Evolutionary conservation across 2,329 filamentous ascomycete species (phyloP).

Genomic region (Rhynchosporium graminicola): DNA sequence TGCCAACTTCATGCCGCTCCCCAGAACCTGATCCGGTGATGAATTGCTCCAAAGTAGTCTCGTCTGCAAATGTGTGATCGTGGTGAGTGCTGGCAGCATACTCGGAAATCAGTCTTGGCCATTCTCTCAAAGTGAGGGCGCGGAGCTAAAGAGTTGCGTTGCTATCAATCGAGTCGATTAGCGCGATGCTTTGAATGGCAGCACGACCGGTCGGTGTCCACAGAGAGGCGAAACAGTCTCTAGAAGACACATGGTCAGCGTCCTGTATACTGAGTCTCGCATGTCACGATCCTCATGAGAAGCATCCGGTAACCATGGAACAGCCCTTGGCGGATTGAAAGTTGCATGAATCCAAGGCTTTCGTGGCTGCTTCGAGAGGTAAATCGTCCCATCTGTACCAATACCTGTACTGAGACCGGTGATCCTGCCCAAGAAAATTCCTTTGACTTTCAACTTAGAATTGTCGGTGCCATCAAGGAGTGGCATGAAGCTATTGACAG

Average conservation of each 20-base stretch:
- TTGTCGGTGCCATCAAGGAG: background rate
- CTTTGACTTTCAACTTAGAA: background rate
- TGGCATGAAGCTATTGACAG: constrained; percentile 6
- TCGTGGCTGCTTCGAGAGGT: background rate
- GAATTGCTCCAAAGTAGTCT: background rate
- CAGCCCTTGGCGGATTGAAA: background rate
- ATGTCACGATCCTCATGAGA: background rate
- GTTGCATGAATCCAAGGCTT: constrained; percentile 4
- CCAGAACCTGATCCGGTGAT: constrained; percentile 1
- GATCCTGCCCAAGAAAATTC: constrained; percentile 1
- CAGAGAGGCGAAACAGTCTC: constrained; percentile 5
- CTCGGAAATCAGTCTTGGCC: constrained; percentile 7
- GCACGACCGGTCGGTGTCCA: constrained; percentile 18
- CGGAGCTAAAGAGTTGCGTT: constrained; percentile 15
- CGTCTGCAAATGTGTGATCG: background rate
- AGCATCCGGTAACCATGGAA: background rate
- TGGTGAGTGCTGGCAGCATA: background rate
- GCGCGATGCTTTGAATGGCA: constrained; percentile 4
- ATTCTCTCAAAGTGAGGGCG: constrained; percentile 11
- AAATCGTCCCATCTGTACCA: background rate
- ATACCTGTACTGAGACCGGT: background rate
- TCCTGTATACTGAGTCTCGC: constrained; percentile 7
- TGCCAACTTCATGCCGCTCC: constrained; percentile 6
- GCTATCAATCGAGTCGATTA: constrained; percentile 20
- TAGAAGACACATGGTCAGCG: constrained; percentile 15